phyloP scores from a whole-genome alignment of 169 alveolate species.

The Cyclospora cayetanensis region DNA sequence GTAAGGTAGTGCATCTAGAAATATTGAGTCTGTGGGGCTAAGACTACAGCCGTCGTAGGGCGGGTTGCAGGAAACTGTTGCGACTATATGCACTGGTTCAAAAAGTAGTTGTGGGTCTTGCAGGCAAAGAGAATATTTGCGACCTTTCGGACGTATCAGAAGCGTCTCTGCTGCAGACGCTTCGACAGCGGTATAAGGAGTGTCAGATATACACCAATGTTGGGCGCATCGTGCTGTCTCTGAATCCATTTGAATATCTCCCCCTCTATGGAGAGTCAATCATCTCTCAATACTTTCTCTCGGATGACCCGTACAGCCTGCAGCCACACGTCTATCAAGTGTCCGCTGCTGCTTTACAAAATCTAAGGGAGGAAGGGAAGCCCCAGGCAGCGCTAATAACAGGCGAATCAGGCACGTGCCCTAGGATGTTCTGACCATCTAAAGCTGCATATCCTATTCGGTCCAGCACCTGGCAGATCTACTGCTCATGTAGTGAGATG shows the following conservation, averaged over 20 bases:
- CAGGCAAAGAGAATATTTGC: conserved; percentile 85
- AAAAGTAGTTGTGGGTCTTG: background rate
- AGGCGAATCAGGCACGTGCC: conserved; percentile 91
- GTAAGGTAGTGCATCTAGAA: too few relatives aligned
- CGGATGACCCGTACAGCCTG: conserved; percentile 6
- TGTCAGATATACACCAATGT: conserved; percentile 86
- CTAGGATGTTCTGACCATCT: background rate
- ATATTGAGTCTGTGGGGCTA: too few relatives aligned
- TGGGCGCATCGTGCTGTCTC: conserved; percentile 89
- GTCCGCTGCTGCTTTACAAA: conserved; percentile 93
- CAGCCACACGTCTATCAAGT: conserved; percentile 95
- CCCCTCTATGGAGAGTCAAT: conserved; percentile 36
- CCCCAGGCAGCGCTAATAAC: conserved; percentile 94
- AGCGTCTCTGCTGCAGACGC: conserved; percentile 86
- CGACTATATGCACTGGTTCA: too few relatives aligned
- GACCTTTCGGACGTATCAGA: conserved; percentile 87
- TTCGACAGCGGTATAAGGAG: conserved; percentile 81
- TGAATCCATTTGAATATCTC: conserved; percentile 86
- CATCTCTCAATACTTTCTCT: background rate
- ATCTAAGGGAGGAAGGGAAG: conserved; percentile 77
- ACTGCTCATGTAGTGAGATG: background rate
- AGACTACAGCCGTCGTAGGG: too few relatives aligned
- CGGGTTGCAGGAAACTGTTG: too few relatives aligned
- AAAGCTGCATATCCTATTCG: background rate
- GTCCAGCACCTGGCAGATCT: background rate